A percentile compares a stretch with the other conserved stretches of the same genome.
Evolutionary conservation across 352 stramenopile genomes (phyloP).

Genomic region (Peronospora belbahrii): DNA sequence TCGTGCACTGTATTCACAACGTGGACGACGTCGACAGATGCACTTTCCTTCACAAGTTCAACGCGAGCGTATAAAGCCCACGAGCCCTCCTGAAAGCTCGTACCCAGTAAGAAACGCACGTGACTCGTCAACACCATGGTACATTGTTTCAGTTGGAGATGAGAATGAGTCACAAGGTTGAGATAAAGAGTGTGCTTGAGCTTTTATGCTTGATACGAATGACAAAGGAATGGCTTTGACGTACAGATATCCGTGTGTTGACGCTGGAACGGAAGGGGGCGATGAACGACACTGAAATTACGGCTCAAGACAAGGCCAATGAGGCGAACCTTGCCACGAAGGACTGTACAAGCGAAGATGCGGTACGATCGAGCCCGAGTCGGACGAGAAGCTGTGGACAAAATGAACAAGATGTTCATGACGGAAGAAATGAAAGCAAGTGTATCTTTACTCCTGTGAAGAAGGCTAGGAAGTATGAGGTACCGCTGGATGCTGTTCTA

Average conservation of each 20-base stretch:
- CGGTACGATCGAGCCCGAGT: neutral
- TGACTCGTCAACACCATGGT: constrained; percentile 36
- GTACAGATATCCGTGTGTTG: constrained; percentile 46
- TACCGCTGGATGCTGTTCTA: neutral
- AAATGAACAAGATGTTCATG: neutral
- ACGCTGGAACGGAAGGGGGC: constrained; percentile 31
- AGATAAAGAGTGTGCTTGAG: neutral
- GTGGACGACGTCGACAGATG: constrained; percentile 39
- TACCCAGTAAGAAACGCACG: constrained; percentile 6
- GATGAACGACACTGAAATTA: neutral
- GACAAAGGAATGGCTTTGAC: neutral
- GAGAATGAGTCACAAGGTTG: constrained; percentile 46
- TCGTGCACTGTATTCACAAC: constrained; percentile 42
- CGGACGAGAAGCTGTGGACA: constrained; percentile 2
- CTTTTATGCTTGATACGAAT: neutral
- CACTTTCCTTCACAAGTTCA: constrained; percentile 45
- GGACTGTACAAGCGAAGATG: neutral
- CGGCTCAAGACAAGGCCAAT: neutral
- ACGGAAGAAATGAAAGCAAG: constrained; percentile 10
- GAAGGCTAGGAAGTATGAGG: constrained; percentile 24
- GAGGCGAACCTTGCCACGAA: neutral
- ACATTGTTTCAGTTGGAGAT: constrained; percentile 40
- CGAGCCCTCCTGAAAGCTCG: constrained; percentile 10
- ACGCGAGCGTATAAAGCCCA: constrained; percentile 16
- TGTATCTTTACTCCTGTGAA: constrained; percentile 60